Evolutionary conservation across 164 flowering plant species (phyloP), one percentile per base, ranked within the genome.

Genomic region (Saururus chinensis): DNA sequence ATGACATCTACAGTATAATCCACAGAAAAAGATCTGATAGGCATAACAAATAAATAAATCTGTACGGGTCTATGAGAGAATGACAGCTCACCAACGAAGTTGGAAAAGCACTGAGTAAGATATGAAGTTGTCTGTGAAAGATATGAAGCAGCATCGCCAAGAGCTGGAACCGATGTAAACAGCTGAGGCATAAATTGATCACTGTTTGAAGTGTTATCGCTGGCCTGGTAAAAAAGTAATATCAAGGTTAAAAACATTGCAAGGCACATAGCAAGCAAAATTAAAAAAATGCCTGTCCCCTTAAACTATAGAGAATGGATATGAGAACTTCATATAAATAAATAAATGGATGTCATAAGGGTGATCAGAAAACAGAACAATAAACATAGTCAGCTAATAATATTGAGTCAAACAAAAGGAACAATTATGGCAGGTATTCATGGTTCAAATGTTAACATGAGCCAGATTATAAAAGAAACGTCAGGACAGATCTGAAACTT

Each of bases 131-230:
- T 85, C 66, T 90, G 84, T 40, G 89, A 71, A 64, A 93, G 72
- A 79, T 89, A 85, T n/a, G 87, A 79, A 41, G 96, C 90, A 75
- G 97, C 97, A 48, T 83, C 95, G 68, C 79, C 76, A 21, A 93
- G 78, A 56, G 88, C 68, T 21, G 99, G 99, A 35, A 88, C 80
- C 37, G 96, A 78, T 41, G 86, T 71, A 73, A 93, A 84, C 42
- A 88, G 66, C 68, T 83, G 92, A 41, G 92, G 96, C 53, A 82
- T 63, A 49, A 79, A 60, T 64, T 81, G 76, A 66, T 81, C 82
- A 63, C 69, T 80, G 54, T 75, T 57, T 52, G 63, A 56, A 49
- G 67, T 59, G 56, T 67, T 71, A 67, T 67, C 68, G 49, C 68
- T 73, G 53, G 60, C 81, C 87, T 77, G 74, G 53, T 61, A 69